Evolutionary conservation across 1,139 yeast species (phyloP), one percentile per base, ranked within the genome.

Genomic region (Yamadazyma conglobata): DNA sequence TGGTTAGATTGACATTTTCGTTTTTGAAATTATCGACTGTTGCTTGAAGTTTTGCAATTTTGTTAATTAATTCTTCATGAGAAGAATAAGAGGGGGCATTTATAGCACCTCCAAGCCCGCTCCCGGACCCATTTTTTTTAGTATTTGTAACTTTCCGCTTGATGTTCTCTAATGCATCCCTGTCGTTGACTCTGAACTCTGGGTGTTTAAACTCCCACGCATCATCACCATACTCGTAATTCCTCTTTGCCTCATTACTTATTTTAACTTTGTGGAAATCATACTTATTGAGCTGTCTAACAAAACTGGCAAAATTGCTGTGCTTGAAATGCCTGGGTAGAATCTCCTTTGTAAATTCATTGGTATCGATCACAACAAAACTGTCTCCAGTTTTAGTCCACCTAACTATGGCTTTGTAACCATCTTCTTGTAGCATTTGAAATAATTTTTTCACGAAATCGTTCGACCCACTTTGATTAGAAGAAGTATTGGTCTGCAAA

Each of bases 131-230:
- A 15, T 36, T 34, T 42, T 56, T 54, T 45, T 77, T 79, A 33
- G 70, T 67, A 10, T 72, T 68, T 2, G 95, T 89, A 0, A 86
- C 85, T 52, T 86, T 87, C 24, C 95, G 60, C 46, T 80, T 82
- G 49, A 87, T 87, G 42, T 83, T 80, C 33, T 85, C 93, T 30
- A 88, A 65, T 11, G 84, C 74, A 14, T 77, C 79, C 34, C 75
- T 64, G 49, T 84, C 86, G 53, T 85, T 78, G 24, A 75, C 73
- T 43, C 75, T 73, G 56, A 91, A 91, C 43, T 80, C 88, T 0
- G 95, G 95, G 54, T 91, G 97, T 52, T 79, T 79, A 61, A 91
- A 91, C 52, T 89, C 96, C 96, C 97, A 91, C 14, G 91, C 80
- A 52, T 81, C 80, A 38, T 84, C 93, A 22, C 89, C 87, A 46